Conservation (phyloP, 2,329 filamentous ascomycete species). For the Sporothrix mexicana region DNA sequence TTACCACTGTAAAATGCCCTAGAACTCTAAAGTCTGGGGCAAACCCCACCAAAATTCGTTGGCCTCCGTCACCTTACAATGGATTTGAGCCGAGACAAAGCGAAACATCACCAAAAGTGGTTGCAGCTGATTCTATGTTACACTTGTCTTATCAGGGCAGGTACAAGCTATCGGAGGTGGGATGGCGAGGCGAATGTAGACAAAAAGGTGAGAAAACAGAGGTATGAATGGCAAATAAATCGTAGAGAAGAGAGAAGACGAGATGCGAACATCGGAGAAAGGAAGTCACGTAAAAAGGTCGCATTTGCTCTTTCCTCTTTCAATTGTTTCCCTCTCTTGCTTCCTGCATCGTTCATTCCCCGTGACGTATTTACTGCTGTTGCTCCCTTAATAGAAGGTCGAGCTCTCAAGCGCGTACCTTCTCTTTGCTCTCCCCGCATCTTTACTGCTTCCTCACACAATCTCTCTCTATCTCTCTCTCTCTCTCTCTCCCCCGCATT, state of each 20-base stretch:
- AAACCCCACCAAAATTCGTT: not conserved
- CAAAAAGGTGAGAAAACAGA: not conserved
- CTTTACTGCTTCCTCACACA: not conserved
- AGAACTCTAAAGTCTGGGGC: not conserved
- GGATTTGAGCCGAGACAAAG: constrained; percentile 42
- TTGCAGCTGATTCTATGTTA: not conserved
- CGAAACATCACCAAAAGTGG: constrained; percentile 34
- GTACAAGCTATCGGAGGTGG: constrained; percentile 21
- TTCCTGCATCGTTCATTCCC: constrained; percentile 15
- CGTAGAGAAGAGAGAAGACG: not conserved
- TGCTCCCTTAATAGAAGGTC: not conserved
- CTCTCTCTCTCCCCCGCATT: not conserved
- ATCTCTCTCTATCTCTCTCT: not conserved
- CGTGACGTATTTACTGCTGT: not conserved
- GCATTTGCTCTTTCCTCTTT: constrained; percentile 19
- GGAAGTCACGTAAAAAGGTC: constrained; percentile 17
- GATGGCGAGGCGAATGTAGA: not conserved
- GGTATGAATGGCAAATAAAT: not conserved
- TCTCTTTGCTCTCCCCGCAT: not conserved
- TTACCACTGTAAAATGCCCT: not conserved
- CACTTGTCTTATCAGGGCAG: constrained; percentile 28
- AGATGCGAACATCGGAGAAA: constrained; percentile 30
- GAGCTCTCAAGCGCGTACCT: not conserved
- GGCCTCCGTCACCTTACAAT: not conserved
- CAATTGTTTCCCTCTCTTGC: not conserved